Base-by-base conservation (phyloP, 768 basidiomycete species). In the Phlebiopsis gigantea region DNA sequence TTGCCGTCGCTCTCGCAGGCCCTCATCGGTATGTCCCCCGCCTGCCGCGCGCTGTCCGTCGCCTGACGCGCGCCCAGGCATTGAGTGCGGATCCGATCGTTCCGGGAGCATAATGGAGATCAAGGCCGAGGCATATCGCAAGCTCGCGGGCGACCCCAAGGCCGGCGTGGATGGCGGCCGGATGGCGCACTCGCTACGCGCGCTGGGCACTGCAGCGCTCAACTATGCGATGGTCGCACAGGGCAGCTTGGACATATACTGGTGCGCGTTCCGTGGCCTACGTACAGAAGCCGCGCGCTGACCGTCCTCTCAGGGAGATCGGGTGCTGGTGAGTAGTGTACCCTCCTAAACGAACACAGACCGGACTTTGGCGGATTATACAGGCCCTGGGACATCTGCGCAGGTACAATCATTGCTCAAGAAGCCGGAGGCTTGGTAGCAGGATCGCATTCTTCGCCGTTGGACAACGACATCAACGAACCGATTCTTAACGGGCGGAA, bases 21-120 rank as follows among this genome's bases (percentile, higher is more conserved):
- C 5, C 67, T 81, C 14, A 66, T 73, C 79, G 93, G 84, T 24
- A 74, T 15, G 29, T 39, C 21, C 15, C 21, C 24, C 30, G 17
- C 28, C 4, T 9, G 8, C 15, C 14, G 14, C 44, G 14, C 19
- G 3, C 34, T 8, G 42, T 24, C 14, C 54, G 26, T 21, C 12
- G 9, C 17, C 42, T 28, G 2, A 29, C 9, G 55, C 61, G 76
- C 8, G 63, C n/a, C n/a, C 70, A 82, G 92, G 84, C 10, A 76
- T 93, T 34, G 94, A 97, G 71, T 98, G 91, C 90, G 93, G 93
- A 39, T 85, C 88, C 2, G 90, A 93, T 67, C 79, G 93, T 25
- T 74, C 76, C 5, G 66, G 71, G 10, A 73, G 72, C 8, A 73
- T 78, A 9, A 78, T 93, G 39, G 65, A 67, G 5, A 73, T 78